Percentiles rank a stretch among this genome's conserved stretches.
These are phyloP conservation scores for Hymenochaete sp. DNA, from an alignment of 1,284 basidiomycete genomes.

Conservation along the genomic window DNA sequence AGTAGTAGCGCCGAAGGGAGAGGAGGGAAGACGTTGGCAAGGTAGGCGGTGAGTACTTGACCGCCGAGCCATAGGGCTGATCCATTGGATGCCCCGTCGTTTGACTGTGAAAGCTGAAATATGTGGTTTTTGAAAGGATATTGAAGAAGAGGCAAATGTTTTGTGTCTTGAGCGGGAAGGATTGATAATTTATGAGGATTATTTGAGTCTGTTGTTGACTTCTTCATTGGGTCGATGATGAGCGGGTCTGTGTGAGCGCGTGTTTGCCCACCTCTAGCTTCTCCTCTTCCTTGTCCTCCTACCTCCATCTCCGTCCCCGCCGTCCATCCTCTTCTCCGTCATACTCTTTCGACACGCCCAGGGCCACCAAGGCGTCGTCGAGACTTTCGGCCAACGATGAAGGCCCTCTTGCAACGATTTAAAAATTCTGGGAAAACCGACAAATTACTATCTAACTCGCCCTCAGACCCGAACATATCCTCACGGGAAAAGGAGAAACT, in stretches of 20 bases:
- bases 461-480: constrained; percentile 22
- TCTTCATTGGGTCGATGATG: too few relatives aligned
- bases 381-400: constrained; percentile 37
- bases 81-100: constrained; percentile 63
- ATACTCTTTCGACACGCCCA: constrained; percentile 4
- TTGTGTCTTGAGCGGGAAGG: constrained; percentile 56
- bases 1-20: too few relatives aligned
- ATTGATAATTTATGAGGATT: constrained; percentile 2
- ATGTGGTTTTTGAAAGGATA: constrained; percentile 36
- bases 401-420: constrained; percentile 68
- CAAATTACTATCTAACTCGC: constrained; percentile 36
- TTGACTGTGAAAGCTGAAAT: constrained; percentile 46
- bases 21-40: too few relatives aligned
- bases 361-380: constrained; percentile 13
- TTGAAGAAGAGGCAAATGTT: constrained; percentile 48
- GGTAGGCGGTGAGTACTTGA: constrained; percentile 62
- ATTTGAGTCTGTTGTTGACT: neutral
- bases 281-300: constrained; percentile 2
- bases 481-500: constrained; percentile 50
- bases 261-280: too few relatives aligned
- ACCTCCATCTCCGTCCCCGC: constrained; percentile 1
- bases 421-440: constrained; percentile 58
- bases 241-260: neutral
- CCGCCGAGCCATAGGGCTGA: constrained; percentile 85
- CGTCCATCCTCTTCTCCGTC: neutral